Evolutionary conservation across 1,284 basidiomycete species (phyloP).

Genomic region (Boletus sp.): DNA sequence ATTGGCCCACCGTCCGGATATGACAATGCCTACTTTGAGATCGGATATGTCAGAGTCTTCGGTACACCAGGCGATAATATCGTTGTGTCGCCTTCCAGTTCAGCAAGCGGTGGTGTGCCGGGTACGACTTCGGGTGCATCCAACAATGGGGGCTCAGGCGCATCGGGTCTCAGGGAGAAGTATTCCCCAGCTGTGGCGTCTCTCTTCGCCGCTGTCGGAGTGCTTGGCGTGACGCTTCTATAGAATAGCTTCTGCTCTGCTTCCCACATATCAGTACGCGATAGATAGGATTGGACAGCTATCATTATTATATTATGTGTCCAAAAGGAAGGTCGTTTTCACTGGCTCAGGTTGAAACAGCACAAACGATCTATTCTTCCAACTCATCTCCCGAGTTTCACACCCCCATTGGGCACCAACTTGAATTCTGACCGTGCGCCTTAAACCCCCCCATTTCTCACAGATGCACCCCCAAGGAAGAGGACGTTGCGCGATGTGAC

Average conservation of each 20-base stretch:
- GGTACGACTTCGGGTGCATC: slow-evolving; percentile 13
- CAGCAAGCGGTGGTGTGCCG: slow-evolving; percentile 14
- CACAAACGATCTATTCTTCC: neutral
- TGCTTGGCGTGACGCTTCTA: slow-evolving; percentile 17
- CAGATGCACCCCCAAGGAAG: neutral
- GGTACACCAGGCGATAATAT: slow-evolving; percentile 30
- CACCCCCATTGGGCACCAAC: neutral
- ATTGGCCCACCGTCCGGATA: slow-evolving; percentile 63
- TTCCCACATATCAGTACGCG: slow-evolving; percentile 2
- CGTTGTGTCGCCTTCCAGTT: slow-evolving; percentile 23
- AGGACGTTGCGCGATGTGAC: neutral
- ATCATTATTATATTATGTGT: neutral
- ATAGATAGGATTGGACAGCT: neutral
- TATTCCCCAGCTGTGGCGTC: slow-evolving; percentile 6
- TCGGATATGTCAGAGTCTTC: slow-evolving; percentile 58
- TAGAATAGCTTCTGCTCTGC: slow-evolving; percentile 3
- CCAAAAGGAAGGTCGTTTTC: neutral
- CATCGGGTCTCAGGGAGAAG: neutral
- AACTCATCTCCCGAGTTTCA: neutral
- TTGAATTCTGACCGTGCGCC: neutral
- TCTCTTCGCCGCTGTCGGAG: slow-evolving; percentile 14
- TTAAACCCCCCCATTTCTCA: neutral
- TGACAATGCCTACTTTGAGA: slow-evolving; percentile 73
- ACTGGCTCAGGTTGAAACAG: neutral
- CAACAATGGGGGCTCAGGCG: neutral